Evolutionary conservation across 2,329 filamentous ascomycete genomes (phyloP).

Genomic region (Colletotrichum lini): DNA sequence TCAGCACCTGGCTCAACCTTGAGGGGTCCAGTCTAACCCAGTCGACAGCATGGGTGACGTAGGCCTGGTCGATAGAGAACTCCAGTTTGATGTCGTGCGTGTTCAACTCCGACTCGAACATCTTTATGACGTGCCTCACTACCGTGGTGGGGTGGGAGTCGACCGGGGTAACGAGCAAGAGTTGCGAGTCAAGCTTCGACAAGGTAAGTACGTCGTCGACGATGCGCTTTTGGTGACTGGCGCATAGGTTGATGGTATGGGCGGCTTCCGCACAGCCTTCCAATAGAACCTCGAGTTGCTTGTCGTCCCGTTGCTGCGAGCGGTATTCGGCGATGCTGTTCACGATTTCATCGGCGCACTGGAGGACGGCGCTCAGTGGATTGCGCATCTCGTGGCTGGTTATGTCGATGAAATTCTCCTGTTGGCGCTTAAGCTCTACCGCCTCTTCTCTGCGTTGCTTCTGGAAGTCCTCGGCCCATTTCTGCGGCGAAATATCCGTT

Average conservation of each 20-base stretch:
- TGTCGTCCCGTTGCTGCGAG: slow-evolving; percentile 48
- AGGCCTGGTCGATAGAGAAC: slow-evolving; percentile 78
- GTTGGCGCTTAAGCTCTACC: slow-evolving; percentile 81
- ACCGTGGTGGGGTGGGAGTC: slow-evolving; percentile 78
- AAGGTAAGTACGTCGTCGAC: slow-evolving; percentile 78
- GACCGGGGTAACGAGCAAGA: slow-evolving; percentile 79
- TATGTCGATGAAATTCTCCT: slow-evolving; percentile 81
- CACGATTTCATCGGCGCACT: slow-evolving; percentile 82
- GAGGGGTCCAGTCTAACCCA: slow-evolving; percentile 85
- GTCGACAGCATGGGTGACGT: slow-evolving; percentile 74
- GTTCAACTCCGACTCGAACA: slow-evolving; percentile 83
- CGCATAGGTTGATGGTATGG: slow-evolving; percentile 86
- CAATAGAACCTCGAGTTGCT: slow-evolving; percentile 64
- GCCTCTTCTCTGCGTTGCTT: slow-evolving; percentile 84
- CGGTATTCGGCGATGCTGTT: slow-evolving; percentile 63
- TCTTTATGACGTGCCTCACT: slow-evolving; percentile 79
- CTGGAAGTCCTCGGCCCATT: slow-evolving; percentile 86
- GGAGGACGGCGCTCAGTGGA: slow-evolving; percentile 80
- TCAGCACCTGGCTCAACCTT: slow-evolving; percentile 80
- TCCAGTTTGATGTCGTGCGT: slow-evolving; percentile 80
- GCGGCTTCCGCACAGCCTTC: slow-evolving; percentile 78
- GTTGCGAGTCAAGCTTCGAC: slow-evolving; percentile 79
- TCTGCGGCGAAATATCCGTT: slow-evolving; percentile 89
- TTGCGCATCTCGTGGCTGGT: slow-evolving; percentile 85
- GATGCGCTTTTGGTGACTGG: slow-evolving; percentile 82